Evolutionary conservation across 306 rosid genomes (phyloP).

Genomic region (Calophaca sinica): DNA sequence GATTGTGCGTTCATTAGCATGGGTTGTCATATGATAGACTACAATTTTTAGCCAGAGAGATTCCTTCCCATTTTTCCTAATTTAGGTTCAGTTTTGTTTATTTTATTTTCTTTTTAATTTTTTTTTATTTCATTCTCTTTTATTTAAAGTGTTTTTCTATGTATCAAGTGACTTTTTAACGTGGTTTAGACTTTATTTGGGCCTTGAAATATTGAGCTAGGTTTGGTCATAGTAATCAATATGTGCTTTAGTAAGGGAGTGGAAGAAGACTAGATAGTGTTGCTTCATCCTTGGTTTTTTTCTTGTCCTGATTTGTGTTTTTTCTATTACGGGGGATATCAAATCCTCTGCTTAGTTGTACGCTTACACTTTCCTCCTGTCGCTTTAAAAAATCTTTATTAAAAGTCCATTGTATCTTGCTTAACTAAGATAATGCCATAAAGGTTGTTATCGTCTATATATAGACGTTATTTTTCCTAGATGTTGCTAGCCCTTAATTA

Average conservation of each 20-base stretch:
- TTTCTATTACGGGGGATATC: conserved; percentile 28
- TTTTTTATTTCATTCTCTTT: not conserved
- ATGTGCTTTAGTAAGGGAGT: conserved; percentile 16
- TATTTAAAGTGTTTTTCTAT: conserved; percentile 11
- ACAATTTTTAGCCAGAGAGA: not conserved
- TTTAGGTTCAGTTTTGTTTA: not conserved
- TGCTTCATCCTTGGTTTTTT: not conserved
- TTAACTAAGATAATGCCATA: conserved; percentile 6
- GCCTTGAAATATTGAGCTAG: not conserved
- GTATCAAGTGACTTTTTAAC: not conserved
- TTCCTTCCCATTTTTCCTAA: conserved; percentile 5
- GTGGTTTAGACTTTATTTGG: not conserved
- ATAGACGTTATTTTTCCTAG: conserved; percentile 22
- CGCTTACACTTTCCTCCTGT: not conserved
- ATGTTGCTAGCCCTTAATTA: conserved; percentile 29
- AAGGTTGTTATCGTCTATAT: conserved; percentile 8
- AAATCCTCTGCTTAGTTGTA: conserved; percentile 12
- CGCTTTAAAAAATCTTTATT: not conserved
- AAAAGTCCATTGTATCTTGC: too few species aligned
- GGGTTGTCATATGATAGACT: conserved; percentile 29
- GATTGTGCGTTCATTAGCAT: conserved; percentile 8
- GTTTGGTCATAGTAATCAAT: not conserved
- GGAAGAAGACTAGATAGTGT: not conserved
- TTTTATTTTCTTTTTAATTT: not conserved
- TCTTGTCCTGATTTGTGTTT: not conserved